Evolutionary conservation across 2,329 filamentous ascomycete species (phyloP), one percentile per base, ranked within the genome.

Genomic region (Cadophora sp.): DNA sequence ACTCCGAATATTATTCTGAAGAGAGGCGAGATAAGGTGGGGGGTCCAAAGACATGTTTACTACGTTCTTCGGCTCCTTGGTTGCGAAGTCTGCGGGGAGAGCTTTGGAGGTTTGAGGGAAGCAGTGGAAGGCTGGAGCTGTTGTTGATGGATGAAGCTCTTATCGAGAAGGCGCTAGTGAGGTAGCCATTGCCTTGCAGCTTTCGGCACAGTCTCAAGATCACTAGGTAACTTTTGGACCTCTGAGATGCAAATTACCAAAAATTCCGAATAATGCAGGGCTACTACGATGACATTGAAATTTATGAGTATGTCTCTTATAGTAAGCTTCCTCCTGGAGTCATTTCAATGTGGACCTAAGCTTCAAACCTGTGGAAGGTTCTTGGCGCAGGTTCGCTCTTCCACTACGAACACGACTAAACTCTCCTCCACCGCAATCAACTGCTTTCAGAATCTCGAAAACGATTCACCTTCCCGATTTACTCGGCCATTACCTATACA

Each of bases 1-100:
- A 78, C 93, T 92, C 79, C 96, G 93, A 80, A 98, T 97, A 85
- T 98, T 98, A 88, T 93, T 97, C 84, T 97, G 94, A 75, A 97
- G 87, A 74, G 93, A 95, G 79, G 89, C 86, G 73, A 92, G 87
- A 81, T 97, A 97, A 68, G 92, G 92, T 68, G 94, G 94, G 75
- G 93, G 92, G 79, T 97, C 94, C 80, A 97, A 88, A 79, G 94
- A 95, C 94, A 97, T 97, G 53, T 60, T 74, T 69, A 66, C 29
- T 50, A 37, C 53, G n/a, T 46, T 70, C 31, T 70, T 73, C 69
- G 65, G 71, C 69, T 74, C 72, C 72, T 60, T 37, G 60, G 59
- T 65, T 65, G 26, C 55, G 62, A 55, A 27, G n/a, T 48, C 26
- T 64, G 50, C 64, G 68, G 69, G 71, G 72, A 67, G 61, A 72